These are phyloP conservation scores for Coccomyxa subellipsoidea DNA, from an alignment of 163 green algal species.

Conservation along the genomic window DNA sequence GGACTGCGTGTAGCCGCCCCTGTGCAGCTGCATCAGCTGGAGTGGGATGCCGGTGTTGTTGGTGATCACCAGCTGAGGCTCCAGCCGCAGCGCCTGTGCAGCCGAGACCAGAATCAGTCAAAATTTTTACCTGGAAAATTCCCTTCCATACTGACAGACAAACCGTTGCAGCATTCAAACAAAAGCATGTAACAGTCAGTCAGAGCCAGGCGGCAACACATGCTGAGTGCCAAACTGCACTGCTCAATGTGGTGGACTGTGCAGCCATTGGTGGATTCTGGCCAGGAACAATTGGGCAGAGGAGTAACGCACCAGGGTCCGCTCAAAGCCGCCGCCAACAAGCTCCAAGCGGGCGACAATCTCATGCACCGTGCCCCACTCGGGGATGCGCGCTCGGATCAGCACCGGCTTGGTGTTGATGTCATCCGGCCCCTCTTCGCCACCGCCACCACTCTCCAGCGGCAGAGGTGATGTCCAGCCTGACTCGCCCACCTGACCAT, in stretches of 20 bases:
- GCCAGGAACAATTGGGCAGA: no score
- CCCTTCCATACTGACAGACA: no score
- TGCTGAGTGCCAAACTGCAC: no score
- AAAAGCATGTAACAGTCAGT: no score
- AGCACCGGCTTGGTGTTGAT: slow-evolving; percentile 55
- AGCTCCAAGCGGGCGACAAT: slow-evolving; percentile 57
- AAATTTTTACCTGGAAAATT: no score
- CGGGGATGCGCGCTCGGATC: slow-evolving; percentile 44
- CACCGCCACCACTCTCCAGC: slow-evolving; percentile 42
- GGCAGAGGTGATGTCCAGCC: slow-evolving; percentile 61
- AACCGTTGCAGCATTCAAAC: no score
- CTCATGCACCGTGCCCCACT: slow-evolving; percentile 55
- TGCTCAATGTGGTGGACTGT: no score
- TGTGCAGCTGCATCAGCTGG: slow-evolving; percentile 55
- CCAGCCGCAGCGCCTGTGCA: slow-evolving; percentile 58
- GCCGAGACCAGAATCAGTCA: neutral
- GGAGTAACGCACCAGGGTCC: slow-evolving; percentile 30
- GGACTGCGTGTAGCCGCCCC: neutral
- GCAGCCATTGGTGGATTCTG: no score
- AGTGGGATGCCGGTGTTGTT: slow-evolving; percentile 73
- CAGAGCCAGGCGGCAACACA: no score
- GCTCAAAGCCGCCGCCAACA: slow-evolving; percentile 29
- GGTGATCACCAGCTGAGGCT: slow-evolving; percentile 64
- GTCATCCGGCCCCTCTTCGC: slow-evolving; percentile 8
- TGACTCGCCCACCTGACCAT: slow-evolving; percentile 38